Percentiles rank a stretch among this genome's conserved stretches.
These are phyloP conservation scores for Theobroma cacao DNA, from an alignment of 345 rosid species.

Conservation along the genomic window DNA sequence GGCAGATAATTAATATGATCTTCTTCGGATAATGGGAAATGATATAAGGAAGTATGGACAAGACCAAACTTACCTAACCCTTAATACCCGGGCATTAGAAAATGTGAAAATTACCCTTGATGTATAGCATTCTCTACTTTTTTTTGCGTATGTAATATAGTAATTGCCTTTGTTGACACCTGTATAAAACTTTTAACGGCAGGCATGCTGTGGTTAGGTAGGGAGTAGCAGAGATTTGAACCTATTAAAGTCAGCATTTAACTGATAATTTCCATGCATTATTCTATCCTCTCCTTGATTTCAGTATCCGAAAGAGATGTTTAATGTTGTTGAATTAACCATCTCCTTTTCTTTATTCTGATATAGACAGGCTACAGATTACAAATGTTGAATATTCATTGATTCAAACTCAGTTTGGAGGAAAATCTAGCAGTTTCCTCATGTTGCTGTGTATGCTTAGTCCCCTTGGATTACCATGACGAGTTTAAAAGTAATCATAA, in stretches of 20 bases:
- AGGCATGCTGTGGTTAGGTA: background rate
- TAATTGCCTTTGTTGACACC: background rate
- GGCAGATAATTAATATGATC: background rate
- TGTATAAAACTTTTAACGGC: background rate
- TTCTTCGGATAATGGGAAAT: background rate
- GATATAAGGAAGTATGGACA: background rate
- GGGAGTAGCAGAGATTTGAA: background rate
- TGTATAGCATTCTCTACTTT: background rate
- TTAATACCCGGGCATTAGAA: background rate
- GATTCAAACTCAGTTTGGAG: background rate
- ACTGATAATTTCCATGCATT: background rate
- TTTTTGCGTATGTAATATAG: background rate
- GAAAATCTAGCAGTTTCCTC: background rate
- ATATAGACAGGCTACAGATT: background rate
- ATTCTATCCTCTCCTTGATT: background rate
- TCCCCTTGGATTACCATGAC: background rate
- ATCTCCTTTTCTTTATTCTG: background rate
- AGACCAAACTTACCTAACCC: conserved; percentile 5
- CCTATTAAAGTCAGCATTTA: background rate
- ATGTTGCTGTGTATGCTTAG: background rate
- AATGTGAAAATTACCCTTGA: background rate
- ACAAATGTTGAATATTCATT: background rate
- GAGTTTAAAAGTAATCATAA: background rate
- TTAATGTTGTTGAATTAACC: background rate
- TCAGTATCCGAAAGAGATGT: background rate